phyloP scores from a whole-genome alignment of 2,329 filamentous ascomycete species.

The Leptodontidium sp. region DNA sequence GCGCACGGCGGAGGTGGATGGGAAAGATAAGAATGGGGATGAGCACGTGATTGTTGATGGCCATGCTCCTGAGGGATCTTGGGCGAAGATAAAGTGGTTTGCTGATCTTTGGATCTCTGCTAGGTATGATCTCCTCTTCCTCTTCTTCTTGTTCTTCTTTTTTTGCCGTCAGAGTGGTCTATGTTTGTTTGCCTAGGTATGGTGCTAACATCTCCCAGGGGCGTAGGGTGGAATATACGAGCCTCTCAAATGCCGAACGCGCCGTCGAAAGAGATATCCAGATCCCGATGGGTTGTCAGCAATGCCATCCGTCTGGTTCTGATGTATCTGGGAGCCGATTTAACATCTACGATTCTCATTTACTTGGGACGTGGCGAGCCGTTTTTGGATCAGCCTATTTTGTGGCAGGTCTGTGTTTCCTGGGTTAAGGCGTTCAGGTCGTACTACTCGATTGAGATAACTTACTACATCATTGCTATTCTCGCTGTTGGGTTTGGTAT shows the following conservation, averaged over 20 bases:
- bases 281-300: too few relatives aligned
- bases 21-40: background rate
- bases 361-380: background rate
- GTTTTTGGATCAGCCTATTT: conserved; percentile 6
- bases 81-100: conserved; percentile 18
- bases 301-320: background rate
- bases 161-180: too few relatives aligned
- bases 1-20: background rate
- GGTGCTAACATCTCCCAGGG: background rate
- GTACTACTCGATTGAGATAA: conserved; percentile 8
- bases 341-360: background rate
- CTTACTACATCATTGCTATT: conserved; percentile 11
- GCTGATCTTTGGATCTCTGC: conserved; percentile 4
- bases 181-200: background rate
- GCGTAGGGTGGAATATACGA: conserved; percentile 16
- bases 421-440: conserved; percentile 10
- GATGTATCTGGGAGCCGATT: background rate
- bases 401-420: background rate
- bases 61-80: background rate
- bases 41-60: background rate
- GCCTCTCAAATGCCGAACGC: background rate
- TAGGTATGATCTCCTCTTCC: background rate
- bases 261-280: background rate
- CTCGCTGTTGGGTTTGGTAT: background rate
- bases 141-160: background rate